Percentiles rank a stretch among this genome's conserved stretches.
These are phyloP conservation scores for Emmonsiellopsis sp. DNA, from an alignment of 2,329 filamentous ascomycete genomes.

Conservation along the genomic window DNA sequence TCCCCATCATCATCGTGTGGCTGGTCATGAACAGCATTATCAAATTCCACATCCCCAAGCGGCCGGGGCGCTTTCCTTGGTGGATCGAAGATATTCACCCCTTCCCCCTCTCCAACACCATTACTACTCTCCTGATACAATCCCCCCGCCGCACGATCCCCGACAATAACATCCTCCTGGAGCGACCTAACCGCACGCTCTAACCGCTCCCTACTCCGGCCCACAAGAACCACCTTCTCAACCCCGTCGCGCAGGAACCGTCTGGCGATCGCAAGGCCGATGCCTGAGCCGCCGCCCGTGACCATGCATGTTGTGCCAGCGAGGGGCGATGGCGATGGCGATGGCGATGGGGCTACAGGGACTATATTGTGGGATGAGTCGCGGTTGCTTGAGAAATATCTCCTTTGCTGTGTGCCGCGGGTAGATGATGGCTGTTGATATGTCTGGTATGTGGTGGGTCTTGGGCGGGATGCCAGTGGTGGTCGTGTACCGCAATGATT, in stretches of 20 bases:
- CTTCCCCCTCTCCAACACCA: background rate
- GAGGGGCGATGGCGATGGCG: conserved; percentile 16
- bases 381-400: no score
- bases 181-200: conserved; percentile 24
- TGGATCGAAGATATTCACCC: background rate
- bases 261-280: conserved; percentile 57
- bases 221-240: conserved; percentile 49
- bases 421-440: no score
- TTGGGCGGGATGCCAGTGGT: no score
- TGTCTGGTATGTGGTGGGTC: no score
- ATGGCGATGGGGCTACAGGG: background rate
- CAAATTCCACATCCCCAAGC: background rate
- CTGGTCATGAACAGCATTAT: background rate
- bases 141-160: no score
- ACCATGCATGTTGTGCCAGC: conserved; percentile 41
- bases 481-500: no score
- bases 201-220: conserved; percentile 44
- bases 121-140: background rate
- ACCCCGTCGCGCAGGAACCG: conserved; percentile 57
- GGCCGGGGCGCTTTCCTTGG: background rate
- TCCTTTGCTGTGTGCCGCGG: background rate
- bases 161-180: conserved; percentile 1
- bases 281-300: conserved; percentile 61
- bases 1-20: background rate
- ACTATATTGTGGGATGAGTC: background rate